These are phyloP conservation scores for Apium graveolens DNA, from an alignment of 129 eudicot genomes.

Conservation along the genomic window DNA sequence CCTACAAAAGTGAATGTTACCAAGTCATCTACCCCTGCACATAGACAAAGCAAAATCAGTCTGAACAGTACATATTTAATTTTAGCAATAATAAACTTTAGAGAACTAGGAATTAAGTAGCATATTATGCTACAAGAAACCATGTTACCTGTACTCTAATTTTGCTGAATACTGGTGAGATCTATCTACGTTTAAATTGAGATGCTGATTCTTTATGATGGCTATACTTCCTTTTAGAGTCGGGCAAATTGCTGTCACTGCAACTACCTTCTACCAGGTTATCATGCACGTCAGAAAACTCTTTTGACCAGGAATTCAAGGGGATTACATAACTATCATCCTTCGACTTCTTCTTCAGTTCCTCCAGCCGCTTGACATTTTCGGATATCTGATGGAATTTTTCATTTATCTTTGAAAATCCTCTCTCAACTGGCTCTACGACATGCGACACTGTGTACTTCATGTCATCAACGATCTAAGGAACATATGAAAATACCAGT, in stretches of 20 bases:
- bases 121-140: neutral
- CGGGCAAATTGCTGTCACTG: constrained; percentile 66
- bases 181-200: constrained; percentile 32
- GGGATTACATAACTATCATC: constrained; percentile 77
- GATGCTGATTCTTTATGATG: constrained; percentile 39
- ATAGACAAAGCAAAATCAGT: constrained; percentile 1
- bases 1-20: neutral
- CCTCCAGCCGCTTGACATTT: constrained; percentile 60
- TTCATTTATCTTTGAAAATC: constrained; percentile 63
- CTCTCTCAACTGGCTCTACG: constrained; percentile 96
- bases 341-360: constrained; percentile 53
- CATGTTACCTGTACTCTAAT: constrained; percentile 5
- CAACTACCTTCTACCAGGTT: constrained; percentile 54
- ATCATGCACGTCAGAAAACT: constrained; percentile 52
- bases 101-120: neutral
- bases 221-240: constrained; percentile 34
- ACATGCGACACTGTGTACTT: constrained; percentile 94
- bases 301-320: constrained; percentile 53
- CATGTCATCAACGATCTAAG: constrained; percentile 91
- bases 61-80: neutral
- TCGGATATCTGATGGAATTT: constrained; percentile 93
- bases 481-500: neutral
- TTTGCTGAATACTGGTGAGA: constrained; percentile 5
- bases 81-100: neutral
- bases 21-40: constrained; percentile 18